Base-by-base conservation (phyloP, 371 early-diverging fungal species). In the Mucor indicus region DNA sequence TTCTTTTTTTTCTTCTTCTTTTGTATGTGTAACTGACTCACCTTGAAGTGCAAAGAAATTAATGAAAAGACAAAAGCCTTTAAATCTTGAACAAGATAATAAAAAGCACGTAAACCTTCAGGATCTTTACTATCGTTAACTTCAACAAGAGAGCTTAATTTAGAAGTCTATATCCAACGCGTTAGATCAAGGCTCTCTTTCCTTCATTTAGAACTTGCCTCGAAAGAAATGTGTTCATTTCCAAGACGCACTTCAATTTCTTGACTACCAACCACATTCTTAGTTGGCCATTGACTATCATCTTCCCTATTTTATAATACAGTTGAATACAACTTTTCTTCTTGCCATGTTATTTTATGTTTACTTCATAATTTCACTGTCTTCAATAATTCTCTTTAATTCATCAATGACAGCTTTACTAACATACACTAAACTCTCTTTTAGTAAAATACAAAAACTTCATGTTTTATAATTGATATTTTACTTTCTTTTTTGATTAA, bases 11-110 rank as follows among this genome's bases (percentile, higher is more conserved):
- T n/a, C n/a, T n/a, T n/a, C n/a, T n/a, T n/a, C n/a, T n/a, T n/a
- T n/a, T n/a, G n/a, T n/a, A n/a, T n/a, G n/a, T n/a, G n/a, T n/a
- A n/a, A n/a, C n/a, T 13, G 15, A 13, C n/a, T 63, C 79, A 93
- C 92, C 87, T 98, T 98, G 79, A 95, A 98, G 71, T 97, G 95
- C 62, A 95, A 70, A 10, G 93, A 81, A 55, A 97, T 92, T 32
- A 98, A 73, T 21, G 95, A 94, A 57, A 97, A 92, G 8, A 98
- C 90, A 44, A 96, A 79, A 50, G 93, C 93, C 66, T 94, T 95
- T 35, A 98, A 80, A 66, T 98, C 98, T 69, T 98, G 98, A n/a
- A 96, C 87, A 45, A 98, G 71, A 64, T 95, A 98, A 62, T 98
- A 97, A 49, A 97, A 93, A 17, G 86, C 85, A 22, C 91, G 87